Base-by-base conservation (phyloP, 2,329 filamentous ascomycete genomes). In the Cryoendolithus antarcticus region DNA sequence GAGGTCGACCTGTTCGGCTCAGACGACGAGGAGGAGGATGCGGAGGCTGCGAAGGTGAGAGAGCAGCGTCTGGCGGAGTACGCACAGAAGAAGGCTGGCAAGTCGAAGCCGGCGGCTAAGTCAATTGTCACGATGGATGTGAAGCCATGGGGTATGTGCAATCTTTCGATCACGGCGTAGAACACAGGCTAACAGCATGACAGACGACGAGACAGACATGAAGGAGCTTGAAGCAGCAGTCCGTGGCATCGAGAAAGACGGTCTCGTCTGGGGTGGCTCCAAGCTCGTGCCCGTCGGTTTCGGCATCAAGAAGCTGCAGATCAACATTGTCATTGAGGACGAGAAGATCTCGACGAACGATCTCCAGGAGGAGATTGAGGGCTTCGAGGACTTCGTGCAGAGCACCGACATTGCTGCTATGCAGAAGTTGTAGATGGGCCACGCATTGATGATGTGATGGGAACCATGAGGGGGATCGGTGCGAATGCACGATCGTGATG, bases 261-360 rank as follows among this genome's bases (percentile, higher is more conserved):
- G 91, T 70, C 84, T 98, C 47, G 80, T 93, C 49, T 98, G 91
- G 91, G 89, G 89, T 78, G 78, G 73, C 50, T 88, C 83, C 64
- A 84, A 91, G 74, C 72, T 94, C 50, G 80, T 93, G 38, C 65
- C 88, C 51, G 80, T 98, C 57, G 89, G 88, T 59, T 98, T 85
- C 75, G 91, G 91, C 74, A 93, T 98, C 74, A 91, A 84, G 76
- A 96, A 96, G 78, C 80, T 98, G 49, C 89, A 96, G 77, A 93
- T 98, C 74, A 96, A 85, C 80, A 69, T 96, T 54, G 86, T 96
- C 56, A 72, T 96, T 50, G 91, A 96, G 74, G 91, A 98, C 63
- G 89, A 96, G 52, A 95, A 95, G 77, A 66, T 98, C 61, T 88
- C 84, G 52, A 64, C 84, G 50, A 76, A 81, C 54, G 89, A 95